Conservation (phyloP, 2,329 filamentous ascomycete genomes). For the Apiospora malaysiana region DNA sequence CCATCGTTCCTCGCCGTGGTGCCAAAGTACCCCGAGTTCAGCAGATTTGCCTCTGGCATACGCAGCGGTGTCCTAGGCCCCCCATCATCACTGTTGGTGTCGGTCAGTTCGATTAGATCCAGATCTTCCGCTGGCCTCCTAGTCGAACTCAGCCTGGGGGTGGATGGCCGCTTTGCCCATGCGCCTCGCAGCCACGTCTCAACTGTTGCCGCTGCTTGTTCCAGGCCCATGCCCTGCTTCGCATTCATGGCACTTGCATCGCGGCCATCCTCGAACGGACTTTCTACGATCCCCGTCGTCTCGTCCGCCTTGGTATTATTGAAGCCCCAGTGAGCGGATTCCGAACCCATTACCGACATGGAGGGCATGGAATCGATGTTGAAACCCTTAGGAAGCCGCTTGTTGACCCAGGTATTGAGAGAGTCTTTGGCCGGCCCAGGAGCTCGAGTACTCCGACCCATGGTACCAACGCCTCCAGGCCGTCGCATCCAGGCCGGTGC, state of each 20-base stretch:
- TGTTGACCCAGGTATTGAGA: slow-evolving; percentile 82
- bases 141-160: slow-evolving; percentile 52
- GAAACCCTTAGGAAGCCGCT: slow-evolving; percentile 77
- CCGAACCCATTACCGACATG: slow-evolving; percentile 68
- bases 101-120: slow-evolving; percentile 76
- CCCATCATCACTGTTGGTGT: slow-evolving; percentile 64
- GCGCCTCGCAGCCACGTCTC: slow-evolving; percentile 91
- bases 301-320: slow-evolving; percentile 41
- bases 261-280: slow-evolving; percentile 55
- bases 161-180: slow-evolving; percentile 66
- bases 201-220: slow-evolving; percentile 84
- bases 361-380: slow-evolving; percentile 72
- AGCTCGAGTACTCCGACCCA: slow-evolving; percentile 71
- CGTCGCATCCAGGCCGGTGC: slow-evolving; percentile 72
- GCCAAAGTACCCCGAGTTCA: slow-evolving; percentile 41
- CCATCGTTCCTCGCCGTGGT: slow-evolving; percentile 47
- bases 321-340: slow-evolving; percentile 64
- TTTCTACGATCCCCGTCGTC: slow-evolving; percentile 54
- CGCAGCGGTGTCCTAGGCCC: slow-evolving; percentile 32
- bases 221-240: slow-evolving; percentile 64
- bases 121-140: slow-evolving; percentile 52
- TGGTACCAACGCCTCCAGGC: slow-evolving; percentile 86
- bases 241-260: slow-evolving; percentile 45
- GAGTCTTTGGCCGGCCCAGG: slow-evolving; percentile 86
- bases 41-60: slow-evolving; percentile 35